Evolutionary conservation across 805 yeast genomes (phyloP).

Genomic region (Saturnispora zaruensis): DNA sequence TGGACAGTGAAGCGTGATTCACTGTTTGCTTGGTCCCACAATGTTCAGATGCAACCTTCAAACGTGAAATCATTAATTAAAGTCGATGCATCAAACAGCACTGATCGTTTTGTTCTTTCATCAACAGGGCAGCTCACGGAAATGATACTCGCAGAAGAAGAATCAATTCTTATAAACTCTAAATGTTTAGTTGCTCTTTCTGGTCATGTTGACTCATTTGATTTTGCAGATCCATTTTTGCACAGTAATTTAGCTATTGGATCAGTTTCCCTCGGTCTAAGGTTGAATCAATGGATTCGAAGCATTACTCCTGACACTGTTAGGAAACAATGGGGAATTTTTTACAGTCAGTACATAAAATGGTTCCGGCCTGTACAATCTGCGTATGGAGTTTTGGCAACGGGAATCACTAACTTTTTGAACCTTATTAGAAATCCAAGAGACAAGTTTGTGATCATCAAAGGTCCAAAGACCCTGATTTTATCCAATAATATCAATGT

Average conservation of each 20-base stretch:
- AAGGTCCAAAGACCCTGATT: conserved; percentile 28
- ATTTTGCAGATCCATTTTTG: neutral
- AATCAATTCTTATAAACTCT: conserved; percentile 33
- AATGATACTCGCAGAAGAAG: conserved; percentile 29
- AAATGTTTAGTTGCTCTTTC: conserved; percentile 33
- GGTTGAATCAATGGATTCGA: neutral
- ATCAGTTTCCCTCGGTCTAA: conserved; percentile 5
- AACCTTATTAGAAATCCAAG: conserved; percentile 2
- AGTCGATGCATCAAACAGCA: conserved; percentile 24
- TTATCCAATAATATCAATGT: conserved; percentile 22
- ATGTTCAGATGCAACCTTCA: neutral
- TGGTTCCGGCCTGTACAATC: neutral
- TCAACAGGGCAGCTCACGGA: conserved; percentile 34
- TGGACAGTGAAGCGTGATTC: conserved; percentile 34
- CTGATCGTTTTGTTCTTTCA: conserved; percentile 33
- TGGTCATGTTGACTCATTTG: neutral
- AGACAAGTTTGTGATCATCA: conserved; percentile 22
- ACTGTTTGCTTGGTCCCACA: conserved; percentile 37
- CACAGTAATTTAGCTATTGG: conserved; percentile 15
- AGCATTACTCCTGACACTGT: neutral
- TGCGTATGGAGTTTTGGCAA: neutral
- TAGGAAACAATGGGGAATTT: neutral
- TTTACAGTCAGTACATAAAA: neutral
- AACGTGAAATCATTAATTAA: conserved; percentile 3
- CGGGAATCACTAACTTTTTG: neutral